Conservation (phyloP, 2,329 filamentous ascomycete genomes). For the Hymenoscyphus fraxineus region DNA sequence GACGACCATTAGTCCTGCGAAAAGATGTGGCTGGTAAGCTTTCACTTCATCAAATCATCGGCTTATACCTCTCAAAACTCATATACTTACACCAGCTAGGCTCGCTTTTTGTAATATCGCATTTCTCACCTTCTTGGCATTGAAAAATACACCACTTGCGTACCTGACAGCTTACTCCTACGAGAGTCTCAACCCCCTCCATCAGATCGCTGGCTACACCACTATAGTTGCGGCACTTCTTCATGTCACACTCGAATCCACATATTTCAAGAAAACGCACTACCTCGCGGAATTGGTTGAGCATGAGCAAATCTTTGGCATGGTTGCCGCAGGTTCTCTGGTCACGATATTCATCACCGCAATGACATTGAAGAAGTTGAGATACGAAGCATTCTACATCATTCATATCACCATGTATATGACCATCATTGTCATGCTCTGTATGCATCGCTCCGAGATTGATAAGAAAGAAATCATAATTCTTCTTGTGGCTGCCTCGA, state of each 20-base stretch:
- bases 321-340: constrained; percentile 46
- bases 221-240: constrained; percentile 45
- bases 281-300: constrained; percentile 33
- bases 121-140: constrained; percentile 50
- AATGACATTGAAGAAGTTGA: constrained; percentile 40
- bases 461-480: constrained; percentile 40
- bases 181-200: constrained; percentile 55
- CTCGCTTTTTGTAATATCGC: constrained; percentile 46
- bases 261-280: constrained; percentile 35
- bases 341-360: constrained; percentile 42
- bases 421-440: constrained; percentile 45
- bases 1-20: constrained; percentile 16
- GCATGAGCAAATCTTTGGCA: constrained; percentile 37
- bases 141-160: constrained; percentile 57
- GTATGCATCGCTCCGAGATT: constrained; percentile 50
- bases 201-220: constrained; percentile 50
- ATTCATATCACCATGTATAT: constrained; percentile 49
- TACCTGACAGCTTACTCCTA: constrained; percentile 53
- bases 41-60: constrained; percentile 23
- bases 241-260: constrained; percentile 37
- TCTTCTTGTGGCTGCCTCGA: constrained; percentile 40
- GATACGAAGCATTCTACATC: constrained; percentile 55
- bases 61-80: not conserved
- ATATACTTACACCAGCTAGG: constrained; percentile 38
- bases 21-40: constrained; percentile 28